These are phyloP conservation scores for Penicillium verrucosum DNA, from an alignment of 2,329 filamentous ascomycete species.

Conservation along the genomic window DNA sequence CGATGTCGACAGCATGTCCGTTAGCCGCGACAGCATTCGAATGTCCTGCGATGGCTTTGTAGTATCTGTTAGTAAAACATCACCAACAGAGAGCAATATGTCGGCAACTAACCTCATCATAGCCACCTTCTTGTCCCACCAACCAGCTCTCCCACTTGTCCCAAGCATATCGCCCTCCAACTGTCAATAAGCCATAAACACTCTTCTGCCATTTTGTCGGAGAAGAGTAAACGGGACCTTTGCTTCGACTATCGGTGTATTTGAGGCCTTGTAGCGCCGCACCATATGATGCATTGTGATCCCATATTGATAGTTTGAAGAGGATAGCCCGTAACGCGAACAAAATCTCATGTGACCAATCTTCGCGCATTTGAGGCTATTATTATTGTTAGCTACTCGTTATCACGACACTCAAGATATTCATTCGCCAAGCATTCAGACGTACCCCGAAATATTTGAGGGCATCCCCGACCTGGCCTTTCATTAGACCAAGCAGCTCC, in stretches of 20 bases:
- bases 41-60: slow-evolving; percentile 49
- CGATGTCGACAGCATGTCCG: slow-evolving; percentile 64
- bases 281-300: slow-evolving; percentile 92
- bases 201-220: slow-evolving; percentile 82
- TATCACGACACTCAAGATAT: not conserved
- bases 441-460: slow-evolving; percentile 78
- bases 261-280: slow-evolving; percentile 87
- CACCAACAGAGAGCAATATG: not conserved
- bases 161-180: slow-evolving; percentile 87
- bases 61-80: slow-evolving; percentile 13
- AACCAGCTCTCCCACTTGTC: slow-evolving; percentile 88
- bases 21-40: slow-evolving; percentile 63
- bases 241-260: slow-evolving; percentile 77
- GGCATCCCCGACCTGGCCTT: slow-evolving; percentile 79
- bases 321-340: slow-evolving; percentile 72
- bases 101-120: slow-evolving; percentile 51
- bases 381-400: not conserved
- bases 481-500: slow-evolving; percentile 81
- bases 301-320: slow-evolving; percentile 96
- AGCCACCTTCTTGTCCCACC: slow-evolving; percentile 70
- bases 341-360: slow-evolving; percentile 83
- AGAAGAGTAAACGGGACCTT: slow-evolving; percentile 59
- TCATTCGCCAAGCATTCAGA: not conserved
- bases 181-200: slow-evolving; percentile 78
- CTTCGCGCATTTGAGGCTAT: slow-evolving; percentile 67